Evolutionary conservation across 2,329 filamentous ascomycete species (phyloP), one percentile per base, ranked within the genome.

Genomic region (Colletotrichum phormii): DNA sequence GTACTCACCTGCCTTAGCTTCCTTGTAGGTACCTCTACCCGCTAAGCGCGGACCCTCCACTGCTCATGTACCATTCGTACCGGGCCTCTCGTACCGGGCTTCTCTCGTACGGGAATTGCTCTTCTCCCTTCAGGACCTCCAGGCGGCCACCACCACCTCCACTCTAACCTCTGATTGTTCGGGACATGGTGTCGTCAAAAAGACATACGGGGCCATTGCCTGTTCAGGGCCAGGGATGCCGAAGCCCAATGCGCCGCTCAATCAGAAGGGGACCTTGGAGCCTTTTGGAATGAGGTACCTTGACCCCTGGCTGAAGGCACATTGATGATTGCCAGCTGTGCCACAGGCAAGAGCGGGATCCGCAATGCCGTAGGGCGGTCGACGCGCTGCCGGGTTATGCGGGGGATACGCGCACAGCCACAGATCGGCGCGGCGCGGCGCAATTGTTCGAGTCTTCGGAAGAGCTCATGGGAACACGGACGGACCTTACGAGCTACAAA

Each of bases 141-240:
- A 18, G 22, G 26, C 22, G 53, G n/a, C 53, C 53, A 49, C 42
- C 42, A 49, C 42, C 42, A 49, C 42, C 31, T 37, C 60, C 29
- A 46, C 42, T 18, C 55, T 53, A 15, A 24, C 9, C 9, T 33
- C 46, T 26, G 18, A 18, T 54, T 33, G 22, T 72, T 70, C 46
- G 74, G 75, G 75, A 76, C 74, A 76, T 75, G 75, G 75, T 75
- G 75, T 76, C 74, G 75, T 76, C 66, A 75, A 74, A 71, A 60
- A 49, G 69, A 72, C 64, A 49, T 65, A 71, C 51, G 60, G 71
- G 70, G 60, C 64, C 9, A 18, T n/a, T 53, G 54, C 42, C 59
- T 69, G 53, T 60, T 72, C 64, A 65, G 65, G 37, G 37, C 46
- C 60, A 64, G 65, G 59, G 70, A 59, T 64, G 35, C 46, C 66